A percentile compares a stretch with the other conserved stretches of the same genome.
Conservation (phyloP, 371 early-diverging fungal genomes). For the Mucor saturninus region DNA sequence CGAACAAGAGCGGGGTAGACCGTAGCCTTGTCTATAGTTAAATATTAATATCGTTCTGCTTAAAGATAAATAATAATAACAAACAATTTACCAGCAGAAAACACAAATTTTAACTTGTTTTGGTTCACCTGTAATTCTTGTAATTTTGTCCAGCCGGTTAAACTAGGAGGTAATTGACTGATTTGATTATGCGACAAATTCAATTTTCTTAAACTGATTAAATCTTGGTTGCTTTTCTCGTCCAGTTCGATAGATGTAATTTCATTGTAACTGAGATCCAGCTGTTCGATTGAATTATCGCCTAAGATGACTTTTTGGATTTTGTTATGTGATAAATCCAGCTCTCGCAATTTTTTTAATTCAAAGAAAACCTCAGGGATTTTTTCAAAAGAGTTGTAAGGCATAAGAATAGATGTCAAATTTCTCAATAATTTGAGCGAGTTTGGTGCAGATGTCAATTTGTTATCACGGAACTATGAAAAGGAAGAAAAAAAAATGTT, state of each 20-base stretch:
- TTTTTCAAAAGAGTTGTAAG: conserved; percentile 52
- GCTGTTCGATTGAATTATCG: conserved; percentile 45
- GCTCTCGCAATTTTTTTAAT: conserved; percentile 47
- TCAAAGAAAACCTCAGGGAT: conserved; percentile 50
- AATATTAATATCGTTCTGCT: too few species aligned
- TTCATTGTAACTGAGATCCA: conserved; percentile 71
- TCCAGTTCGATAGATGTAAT: conserved; percentile 25
- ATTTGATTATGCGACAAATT: conserved; percentile 62
- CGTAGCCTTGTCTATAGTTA: conserved; percentile 12
- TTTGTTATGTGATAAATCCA: conserved; percentile 58
- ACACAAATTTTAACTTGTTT: conserved; percentile 44
- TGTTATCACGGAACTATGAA: conserved; percentile 62
- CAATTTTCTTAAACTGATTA: conserved; percentile 37
- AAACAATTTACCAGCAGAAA: conserved; percentile 29
- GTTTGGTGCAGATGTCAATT: conserved; percentile 52
- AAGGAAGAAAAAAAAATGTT: neutral
- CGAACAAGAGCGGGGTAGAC: conserved; percentile 49
- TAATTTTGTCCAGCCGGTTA: conserved; percentile 44
- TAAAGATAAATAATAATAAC: neutral
- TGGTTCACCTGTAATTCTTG: conserved; percentile 56
- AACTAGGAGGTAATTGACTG: conserved; percentile 42
- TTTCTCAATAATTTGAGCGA: conserved; percentile 48
- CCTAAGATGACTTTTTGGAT: conserved; percentile 40
- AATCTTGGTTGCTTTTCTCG: neutral
- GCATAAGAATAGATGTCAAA: conserved; percentile 50